Conservation (phyloP, 371 early-diverging fungal species). For the Mucor ambiguus region DNA sequence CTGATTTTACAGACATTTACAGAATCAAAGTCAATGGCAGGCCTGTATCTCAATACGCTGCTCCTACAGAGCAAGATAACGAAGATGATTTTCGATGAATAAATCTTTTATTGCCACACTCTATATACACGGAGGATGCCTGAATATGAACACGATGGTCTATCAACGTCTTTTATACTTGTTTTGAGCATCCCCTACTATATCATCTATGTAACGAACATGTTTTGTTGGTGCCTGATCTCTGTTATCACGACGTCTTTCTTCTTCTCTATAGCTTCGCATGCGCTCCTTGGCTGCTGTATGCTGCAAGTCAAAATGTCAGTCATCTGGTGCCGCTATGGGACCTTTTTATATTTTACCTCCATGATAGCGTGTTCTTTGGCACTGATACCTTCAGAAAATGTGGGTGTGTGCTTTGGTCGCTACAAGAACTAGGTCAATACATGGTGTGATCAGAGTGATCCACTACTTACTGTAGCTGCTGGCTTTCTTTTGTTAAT, state of each 20-base stretch:
- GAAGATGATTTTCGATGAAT: neutral
- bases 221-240: neutral
- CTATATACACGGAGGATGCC: neutral
- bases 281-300: conserved; percentile 20
- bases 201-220: conserved; percentile 11
- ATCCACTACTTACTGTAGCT: conserved; percentile 9
- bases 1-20: conserved; percentile 77
- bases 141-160: neutral
- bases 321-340: no score
- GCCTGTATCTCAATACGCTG: neutral
- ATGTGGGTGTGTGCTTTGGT: conserved; percentile 3
- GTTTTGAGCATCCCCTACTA: conserved; percentile 15
- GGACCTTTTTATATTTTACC: no score
- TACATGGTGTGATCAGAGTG: neutral
- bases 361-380: conserved; percentile 23
- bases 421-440: conserved; percentile 5
- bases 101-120: neutral
- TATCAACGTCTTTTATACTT: neutral
- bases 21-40: conserved; percentile 76
- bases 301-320: conserved; percentile 8
- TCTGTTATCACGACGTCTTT: conserved; percentile 5
- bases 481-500: conserved; percentile 16
- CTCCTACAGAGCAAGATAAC: no score
- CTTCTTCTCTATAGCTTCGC: conserved; percentile 13
- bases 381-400: conserved; percentile 16